Conservation (phyloP, 164 flowering plant species). For the Piper betle region DNA sequence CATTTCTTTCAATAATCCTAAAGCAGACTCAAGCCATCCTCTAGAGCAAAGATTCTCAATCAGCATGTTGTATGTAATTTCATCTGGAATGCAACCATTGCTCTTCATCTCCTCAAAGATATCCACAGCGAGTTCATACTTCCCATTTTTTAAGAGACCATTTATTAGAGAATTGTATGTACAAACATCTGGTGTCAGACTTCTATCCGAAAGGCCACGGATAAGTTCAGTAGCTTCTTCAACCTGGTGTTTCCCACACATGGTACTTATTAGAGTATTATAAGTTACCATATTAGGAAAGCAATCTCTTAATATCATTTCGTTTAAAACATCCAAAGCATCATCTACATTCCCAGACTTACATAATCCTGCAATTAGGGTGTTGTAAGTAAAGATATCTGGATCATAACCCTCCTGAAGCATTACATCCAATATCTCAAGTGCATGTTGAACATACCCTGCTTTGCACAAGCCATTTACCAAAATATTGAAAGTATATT, state of each 20-base stretch:
- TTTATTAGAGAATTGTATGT: slow-evolving; percentile 75
- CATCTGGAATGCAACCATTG: slow-evolving; percentile 66
- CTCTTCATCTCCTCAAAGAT: slow-evolving; percentile 65
- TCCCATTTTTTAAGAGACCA: slow-evolving; percentile 51
- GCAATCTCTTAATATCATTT: slow-evolving; percentile 57
- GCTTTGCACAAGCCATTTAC: slow-evolving; percentile 60
- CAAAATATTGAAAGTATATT: slow-evolving; percentile 60
- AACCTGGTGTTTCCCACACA: slow-evolving; percentile 65
- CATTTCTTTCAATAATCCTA: slow-evolving; percentile 68
- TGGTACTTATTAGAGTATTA: slow-evolving; percentile 54
- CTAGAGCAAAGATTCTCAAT: slow-evolving; percentile 51
- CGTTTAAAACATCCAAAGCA: slow-evolving; percentile 50
- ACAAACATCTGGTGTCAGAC: slow-evolving; percentile 65
- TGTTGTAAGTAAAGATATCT: slow-evolving; percentile 57
- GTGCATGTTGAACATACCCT: slow-evolving; percentile 62
- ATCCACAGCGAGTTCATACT: slow-evolving; percentile 41
- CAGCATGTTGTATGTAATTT: slow-evolving; percentile 65
- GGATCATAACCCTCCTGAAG: slow-evolving; percentile 79
- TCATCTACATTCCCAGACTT: slow-evolving; percentile 46
- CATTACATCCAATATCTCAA: slow-evolving; percentile 74
- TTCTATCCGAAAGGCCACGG: slow-evolving; percentile 40
- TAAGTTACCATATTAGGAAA: slow-evolving; percentile 68
- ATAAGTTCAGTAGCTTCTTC: slow-evolving; percentile 68
- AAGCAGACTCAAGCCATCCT: slow-evolving; percentile 51
- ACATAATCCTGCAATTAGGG: slow-evolving; percentile 70